These are phyloP conservation scores for Ganoderma sinense DNA, from an alignment of 1,284 basidiomycete genomes.

Conservation along the genomic window DNA sequence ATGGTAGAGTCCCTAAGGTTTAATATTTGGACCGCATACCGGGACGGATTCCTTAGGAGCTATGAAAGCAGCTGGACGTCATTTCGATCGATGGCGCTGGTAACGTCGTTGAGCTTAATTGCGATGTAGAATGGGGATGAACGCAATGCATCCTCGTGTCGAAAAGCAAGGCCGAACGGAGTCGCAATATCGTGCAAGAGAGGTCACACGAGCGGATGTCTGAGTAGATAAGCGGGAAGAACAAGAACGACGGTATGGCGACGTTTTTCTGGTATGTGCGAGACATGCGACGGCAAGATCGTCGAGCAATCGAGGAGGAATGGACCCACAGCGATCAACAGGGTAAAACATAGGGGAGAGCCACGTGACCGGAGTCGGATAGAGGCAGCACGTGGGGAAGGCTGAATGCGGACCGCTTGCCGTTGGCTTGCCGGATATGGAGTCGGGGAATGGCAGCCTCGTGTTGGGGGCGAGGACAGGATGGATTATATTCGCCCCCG, in stretches of 20 bases:
- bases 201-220: background rate
- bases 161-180: background rate
- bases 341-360: slow-evolving; percentile 20
- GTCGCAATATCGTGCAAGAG: background rate
- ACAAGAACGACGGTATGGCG: background rate
- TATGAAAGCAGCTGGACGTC: slow-evolving; percentile 1
- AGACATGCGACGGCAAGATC: background rate
- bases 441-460: slow-evolving; percentile 28
- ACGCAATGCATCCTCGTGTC: background rate
- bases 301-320: background rate
- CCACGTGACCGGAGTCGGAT: slow-evolving; percentile 29
- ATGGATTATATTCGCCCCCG: slow-evolving; percentile 22
- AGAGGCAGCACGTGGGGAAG: background rate
- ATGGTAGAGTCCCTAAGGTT: slow-evolving; percentile 7
- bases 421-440: slow-evolving; percentile 1
- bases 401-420: background rate
- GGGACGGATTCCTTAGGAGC: slow-evolving; percentile 5
- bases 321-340: slow-evolving; percentile 35
- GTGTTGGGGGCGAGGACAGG: slow-evolving; percentile 34
- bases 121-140: background rate
- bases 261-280: background rate
- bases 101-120: slow-evolving; percentile 17
- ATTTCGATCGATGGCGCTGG: slow-evolving; percentile 8
- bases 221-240: background rate
- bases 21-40: slow-evolving; percentile 11